A percentile compares a stretch with the other conserved stretches of the same genome.
These are phyloP conservation scores for Smallanthus sonchifolius DNA, from an alignment of 129 eudicot species.

Conservation along the genomic window DNA sequence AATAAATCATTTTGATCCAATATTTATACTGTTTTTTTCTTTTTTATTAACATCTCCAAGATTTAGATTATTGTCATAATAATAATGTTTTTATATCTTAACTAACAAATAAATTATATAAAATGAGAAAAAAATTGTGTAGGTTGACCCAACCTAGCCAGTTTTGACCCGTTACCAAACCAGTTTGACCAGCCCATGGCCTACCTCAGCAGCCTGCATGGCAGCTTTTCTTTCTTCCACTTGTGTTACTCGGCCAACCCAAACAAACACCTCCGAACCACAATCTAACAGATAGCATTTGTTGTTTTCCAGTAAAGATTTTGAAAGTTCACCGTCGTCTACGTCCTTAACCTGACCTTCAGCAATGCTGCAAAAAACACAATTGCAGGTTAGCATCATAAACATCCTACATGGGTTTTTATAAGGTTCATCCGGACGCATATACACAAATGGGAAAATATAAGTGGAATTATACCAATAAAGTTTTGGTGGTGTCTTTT, in stretches of 20 bases:
- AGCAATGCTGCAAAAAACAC: slow-evolving; percentile 51
- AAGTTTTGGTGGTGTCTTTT: slow-evolving; percentile 72
- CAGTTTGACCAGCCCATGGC: not conserved
- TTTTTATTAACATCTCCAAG: not conserved
- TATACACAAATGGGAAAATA: not conserved
- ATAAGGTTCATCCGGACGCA: not conserved
- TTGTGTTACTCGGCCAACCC: slow-evolving; percentile 98
- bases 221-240: slow-evolving; percentile 95
- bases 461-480: slow-evolving; percentile 44
- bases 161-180: not conserved
- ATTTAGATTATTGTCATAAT: not conserved
- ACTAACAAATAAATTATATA: not conserved
- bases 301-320: slow-evolving; percentile 76
- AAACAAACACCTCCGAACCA: slow-evolving; percentile 89
- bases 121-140: not conserved
- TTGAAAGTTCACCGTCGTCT: slow-evolving; percentile 92
- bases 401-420: not conserved
- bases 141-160: slow-evolving; percentile 4
- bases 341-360: slow-evolving; percentile 63
- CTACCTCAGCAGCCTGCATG: slow-evolving; percentile 86
- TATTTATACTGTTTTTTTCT: not conserved
- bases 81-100: not conserved
- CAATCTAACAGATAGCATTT: slow-evolving; percentile 90
- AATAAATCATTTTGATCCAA: not conserved
- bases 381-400: slow-evolving; percentile 5